Evolutionary conservation across 495 filamentous ascomycete genomes (phyloP).

Genomic region (Lasiosphaeria miniovina): DNA sequence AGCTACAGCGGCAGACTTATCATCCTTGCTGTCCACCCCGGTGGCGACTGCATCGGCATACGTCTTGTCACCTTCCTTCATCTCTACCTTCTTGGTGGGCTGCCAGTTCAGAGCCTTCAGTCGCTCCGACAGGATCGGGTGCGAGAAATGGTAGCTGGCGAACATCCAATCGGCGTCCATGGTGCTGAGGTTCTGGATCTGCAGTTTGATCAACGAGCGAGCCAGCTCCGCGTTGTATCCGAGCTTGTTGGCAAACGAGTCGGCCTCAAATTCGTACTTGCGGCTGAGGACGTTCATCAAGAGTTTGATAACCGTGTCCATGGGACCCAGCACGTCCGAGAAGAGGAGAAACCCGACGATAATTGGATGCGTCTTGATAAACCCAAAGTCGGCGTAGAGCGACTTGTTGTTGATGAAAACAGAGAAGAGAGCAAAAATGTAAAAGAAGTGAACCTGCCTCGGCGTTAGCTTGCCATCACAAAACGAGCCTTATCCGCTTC

Average conservation of each 20-base stretch:
- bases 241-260: slow-evolving; percentile 78
- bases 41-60: slow-evolving; percentile 32
- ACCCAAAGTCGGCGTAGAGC: slow-evolving; percentile 87
- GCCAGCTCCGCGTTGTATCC: slow-evolving; percentile 87
- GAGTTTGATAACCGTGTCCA: slow-evolving; percentile 88
- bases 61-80: slow-evolving; percentile 32
- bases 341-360: slow-evolving; percentile 96
- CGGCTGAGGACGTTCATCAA: slow-evolving; percentile 94
- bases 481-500: not conserved
- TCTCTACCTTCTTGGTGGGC: slow-evolving; percentile 43
- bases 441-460: slow-evolving; percentile 74
- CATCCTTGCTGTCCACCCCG: slow-evolving; percentile 35
- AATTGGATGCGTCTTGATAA: slow-evolving; percentile 79
- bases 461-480: not conserved
- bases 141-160: slow-evolving; percentile 95
- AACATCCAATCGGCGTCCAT: slow-evolving; percentile 99
- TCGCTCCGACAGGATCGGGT: slow-evolving; percentile 92
- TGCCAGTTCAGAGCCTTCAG: slow-evolving; percentile 84
- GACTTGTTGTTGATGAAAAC: slow-evolving; percentile 95
- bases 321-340: slow-evolving; percentile 85
- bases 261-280: slow-evolving; percentile 92
- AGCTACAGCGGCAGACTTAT: slow-evolving; percentile 31
- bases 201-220: slow-evolving; percentile 87
- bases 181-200: slow-evolving; percentile 94
- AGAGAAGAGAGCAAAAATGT: slow-evolving; percentile 93